Percentiles rank a stretch among this genome's conserved stretches.
phyloP scores from a whole-genome alignment of 164 flowering plant species.

The Stephania cephalantha region DNA sequence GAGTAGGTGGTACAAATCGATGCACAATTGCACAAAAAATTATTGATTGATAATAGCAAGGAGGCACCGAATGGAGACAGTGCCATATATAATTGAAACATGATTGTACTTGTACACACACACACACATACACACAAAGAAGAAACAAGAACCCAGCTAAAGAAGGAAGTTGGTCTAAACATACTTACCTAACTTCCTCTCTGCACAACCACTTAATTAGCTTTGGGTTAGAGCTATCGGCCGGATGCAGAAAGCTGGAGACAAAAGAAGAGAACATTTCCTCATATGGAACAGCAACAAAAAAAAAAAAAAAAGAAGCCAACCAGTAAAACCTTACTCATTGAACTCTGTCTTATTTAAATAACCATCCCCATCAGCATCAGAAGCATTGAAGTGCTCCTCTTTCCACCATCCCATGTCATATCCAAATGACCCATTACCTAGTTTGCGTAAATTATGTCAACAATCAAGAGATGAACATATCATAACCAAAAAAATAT shows the following conservation, averaged over 20 bases:
- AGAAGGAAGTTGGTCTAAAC: not conserved
- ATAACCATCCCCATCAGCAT: conserved; percentile 83
- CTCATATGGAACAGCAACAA: conserved; percentile 3
- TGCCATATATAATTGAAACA: not conserved
- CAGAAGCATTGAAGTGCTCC: conserved; percentile 94
- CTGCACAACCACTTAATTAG: conserved; percentile 77
- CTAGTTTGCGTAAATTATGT: conserved; percentile 27
- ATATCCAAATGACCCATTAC: conserved; percentile 55
- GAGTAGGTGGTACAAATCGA: not conserved
- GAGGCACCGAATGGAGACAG: not conserved
- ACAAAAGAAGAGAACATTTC: conserved; percentile 8
- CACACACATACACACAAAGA: not conserved
- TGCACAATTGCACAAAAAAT: not conserved
- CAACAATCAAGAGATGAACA: conserved; percentile 3
- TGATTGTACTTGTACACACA: not conserved
- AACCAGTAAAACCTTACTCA: conserved; percentile 49
- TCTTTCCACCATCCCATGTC: conserved; percentile 98
- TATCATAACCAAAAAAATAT: not conserved
- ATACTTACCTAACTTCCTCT: conserved; percentile 78
- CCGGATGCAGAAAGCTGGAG: conserved; percentile 82
- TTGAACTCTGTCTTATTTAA: conserved; percentile 84
- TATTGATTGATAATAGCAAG: not conserved
- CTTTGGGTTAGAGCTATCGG: conserved; percentile 75
- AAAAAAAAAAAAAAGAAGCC: not conserved
- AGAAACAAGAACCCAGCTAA: not conserved